Evolutionary conservation across 176 grass and related monocot species (phyloP).

Genomic region (Avena atlantica): DNA sequence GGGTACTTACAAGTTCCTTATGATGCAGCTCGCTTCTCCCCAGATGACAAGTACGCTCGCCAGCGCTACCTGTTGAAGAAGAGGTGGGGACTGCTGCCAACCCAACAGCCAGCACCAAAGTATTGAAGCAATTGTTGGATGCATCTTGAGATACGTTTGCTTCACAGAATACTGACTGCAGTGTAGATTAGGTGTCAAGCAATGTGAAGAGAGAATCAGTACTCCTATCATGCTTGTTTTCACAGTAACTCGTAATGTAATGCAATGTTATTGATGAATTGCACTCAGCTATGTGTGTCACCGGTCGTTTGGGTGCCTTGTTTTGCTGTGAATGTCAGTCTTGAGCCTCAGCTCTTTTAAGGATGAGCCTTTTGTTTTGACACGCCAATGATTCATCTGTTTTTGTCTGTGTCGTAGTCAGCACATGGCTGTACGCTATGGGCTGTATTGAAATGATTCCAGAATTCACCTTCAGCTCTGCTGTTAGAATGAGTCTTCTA

Average conservation of each 20-base stretch:
- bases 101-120: conserved; percentile 68
- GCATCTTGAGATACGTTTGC: not conserved
- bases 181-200: conserved; percentile 19
- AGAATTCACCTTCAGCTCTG: not conserved
- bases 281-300: not conserved
- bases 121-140: conserved; percentile 53
- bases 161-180: not conserved
- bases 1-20: conserved; percentile 14
- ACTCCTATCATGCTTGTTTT: not conserved
- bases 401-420: no score
- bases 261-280: conserved; percentile 1
- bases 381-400: not conserved
- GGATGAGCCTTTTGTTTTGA: not conserved
- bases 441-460: no score
- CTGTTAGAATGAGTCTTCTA: not conserved
- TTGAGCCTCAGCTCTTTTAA: not conserved
- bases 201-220: conserved; percentile 23
- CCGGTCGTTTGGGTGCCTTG: not conserved
- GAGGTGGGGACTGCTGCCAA: conserved; percentile 88
- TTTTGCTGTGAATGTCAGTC: not conserved
- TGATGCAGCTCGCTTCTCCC: conserved; percentile 89
- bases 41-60: conserved; percentile 80
- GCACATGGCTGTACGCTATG: not conserved
- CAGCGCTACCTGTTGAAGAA: conserved; percentile 88
- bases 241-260: conserved; percentile 14